Evolutionary conservation across 2,329 filamentous ascomycete species (phyloP).

Genomic region (Scytalidium lignicola): DNA sequence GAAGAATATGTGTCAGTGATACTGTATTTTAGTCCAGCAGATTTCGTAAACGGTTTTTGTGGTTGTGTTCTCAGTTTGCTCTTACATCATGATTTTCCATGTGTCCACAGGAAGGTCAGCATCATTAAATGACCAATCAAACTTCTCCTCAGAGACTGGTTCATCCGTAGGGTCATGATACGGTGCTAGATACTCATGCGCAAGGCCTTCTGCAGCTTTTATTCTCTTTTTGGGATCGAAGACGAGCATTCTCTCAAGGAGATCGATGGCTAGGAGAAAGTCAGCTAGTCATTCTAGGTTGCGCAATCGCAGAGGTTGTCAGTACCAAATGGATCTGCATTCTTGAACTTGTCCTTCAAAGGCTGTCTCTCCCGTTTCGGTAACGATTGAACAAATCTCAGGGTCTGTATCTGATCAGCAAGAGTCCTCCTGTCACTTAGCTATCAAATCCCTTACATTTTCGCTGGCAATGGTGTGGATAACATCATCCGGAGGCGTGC

Average conservation of each 20-base stretch:
- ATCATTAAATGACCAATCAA: constrained; percentile 99
- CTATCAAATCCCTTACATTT: constrained; percentile 61
- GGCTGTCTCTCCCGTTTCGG: constrained; percentile 91
- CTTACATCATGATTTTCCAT: constrained; percentile 99
- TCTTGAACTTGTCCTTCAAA: constrained; percentile 85
- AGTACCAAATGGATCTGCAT: constrained; percentile 79
- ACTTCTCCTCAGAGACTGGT: constrained; percentile 92
- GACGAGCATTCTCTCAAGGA: constrained; percentile 94
- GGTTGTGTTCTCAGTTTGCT: too few species aligned
- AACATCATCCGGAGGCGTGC: constrained; percentile 95
- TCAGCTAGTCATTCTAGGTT: constrained; percentile 22
- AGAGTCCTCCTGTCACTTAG: background rate
- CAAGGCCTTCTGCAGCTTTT: constrained; percentile 77
- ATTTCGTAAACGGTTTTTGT: too few species aligned
- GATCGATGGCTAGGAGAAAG: constrained; percentile 66
- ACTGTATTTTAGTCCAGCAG: too few species aligned
- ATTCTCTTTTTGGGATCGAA: constrained; percentile 97
- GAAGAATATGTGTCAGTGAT: constrained; percentile 7
- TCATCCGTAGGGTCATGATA: constrained; percentile 98
- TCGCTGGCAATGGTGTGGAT: constrained; percentile 98
- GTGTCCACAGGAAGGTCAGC: constrained; percentile 95
- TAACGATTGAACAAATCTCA: constrained; percentile 95
- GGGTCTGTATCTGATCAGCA: constrained; percentile 54
- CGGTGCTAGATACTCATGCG: constrained; percentile 88
- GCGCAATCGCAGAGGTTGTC: constrained; percentile 11